Evolutionary conservation across 225 moss, liverwort and hornwort genomes (phyloP).

Genomic region (Bryoerythrophyllum caledonicum): DNA sequence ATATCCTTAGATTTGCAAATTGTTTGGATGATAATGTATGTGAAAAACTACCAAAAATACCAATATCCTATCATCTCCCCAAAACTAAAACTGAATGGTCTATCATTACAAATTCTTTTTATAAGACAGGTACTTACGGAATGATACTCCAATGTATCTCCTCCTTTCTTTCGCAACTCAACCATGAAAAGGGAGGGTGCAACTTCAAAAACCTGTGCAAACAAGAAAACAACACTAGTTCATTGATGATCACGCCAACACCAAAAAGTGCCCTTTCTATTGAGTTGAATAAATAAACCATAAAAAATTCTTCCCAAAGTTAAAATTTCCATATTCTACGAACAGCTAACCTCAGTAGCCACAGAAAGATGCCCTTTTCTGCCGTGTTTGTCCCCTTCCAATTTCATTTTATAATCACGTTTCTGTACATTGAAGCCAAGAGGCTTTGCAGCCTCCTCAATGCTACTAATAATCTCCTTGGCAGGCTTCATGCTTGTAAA

Average conservation of each 20-base stretch:
- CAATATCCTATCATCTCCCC: no score
- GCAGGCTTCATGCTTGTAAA: constrained; percentile 93
- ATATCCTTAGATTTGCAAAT: no score
- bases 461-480: constrained; percentile 84
- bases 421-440: constrained; percentile 95
- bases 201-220: constrained; percentile 85
- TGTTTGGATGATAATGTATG: no score
- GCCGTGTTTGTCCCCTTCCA: constrained; percentile 89
- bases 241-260: neutral
- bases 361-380: constrained; percentile 96
- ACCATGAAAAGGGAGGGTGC: constrained; percentile 99
- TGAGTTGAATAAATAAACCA: no score
- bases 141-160: constrained; percentile 94
- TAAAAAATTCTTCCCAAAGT: no score
- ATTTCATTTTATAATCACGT: constrained; percentile 93
- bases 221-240: constrained; percentile 16
- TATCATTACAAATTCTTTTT: no score
- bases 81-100: neutral
- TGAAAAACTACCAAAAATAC: no score
- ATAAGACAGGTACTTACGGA: constrained; percentile 46
- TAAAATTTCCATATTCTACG: neutral
- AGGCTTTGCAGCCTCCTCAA: constrained; percentile 93
- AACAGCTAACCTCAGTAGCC: constrained; percentile 73
- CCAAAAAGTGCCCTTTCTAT: no score
- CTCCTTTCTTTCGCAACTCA: constrained; percentile 89